Conservation (phyloP, 139 green algal species). For the Gonium pectorale region DNA sequence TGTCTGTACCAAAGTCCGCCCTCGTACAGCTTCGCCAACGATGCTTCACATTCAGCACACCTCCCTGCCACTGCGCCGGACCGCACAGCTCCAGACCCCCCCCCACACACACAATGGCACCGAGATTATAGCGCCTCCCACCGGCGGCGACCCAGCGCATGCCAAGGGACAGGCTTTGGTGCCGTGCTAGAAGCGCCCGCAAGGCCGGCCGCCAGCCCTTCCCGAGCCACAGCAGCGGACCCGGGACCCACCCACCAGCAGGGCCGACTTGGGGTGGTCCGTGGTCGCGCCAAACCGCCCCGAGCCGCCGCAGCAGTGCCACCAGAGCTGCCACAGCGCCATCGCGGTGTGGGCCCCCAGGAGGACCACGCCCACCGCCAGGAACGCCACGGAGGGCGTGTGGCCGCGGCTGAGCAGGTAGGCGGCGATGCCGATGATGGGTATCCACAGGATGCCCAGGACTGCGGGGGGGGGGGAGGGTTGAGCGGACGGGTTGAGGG, state of each 20-base stretch:
- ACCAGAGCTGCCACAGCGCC: neutral
- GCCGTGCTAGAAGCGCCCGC: no score
- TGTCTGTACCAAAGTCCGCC: no score
- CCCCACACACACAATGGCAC: no score
- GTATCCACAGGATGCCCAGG: constrained; percentile 9
- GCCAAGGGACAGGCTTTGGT: no score
- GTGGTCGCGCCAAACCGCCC: neutral
- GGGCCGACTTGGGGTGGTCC: constrained; percentile 18
- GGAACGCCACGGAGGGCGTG: neutral
- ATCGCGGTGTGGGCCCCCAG: neutral
- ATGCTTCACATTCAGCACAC: no score
- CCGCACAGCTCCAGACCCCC: no score
- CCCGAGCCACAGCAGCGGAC: neutral
- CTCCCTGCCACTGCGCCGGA: no score
- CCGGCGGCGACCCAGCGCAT: no score
- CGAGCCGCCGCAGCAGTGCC: constrained; percentile 11
- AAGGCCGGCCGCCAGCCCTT: neutral
- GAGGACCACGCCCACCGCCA: neutral
- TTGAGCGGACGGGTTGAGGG: no score
- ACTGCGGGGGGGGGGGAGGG: neutral
- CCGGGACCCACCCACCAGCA: constrained; percentile 2
- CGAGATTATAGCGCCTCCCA: no score
- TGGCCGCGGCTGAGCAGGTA: neutral
- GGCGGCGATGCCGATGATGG: neutral
- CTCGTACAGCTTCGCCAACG: no score